Conservation (phyloP, 352 stramenopile species). For the Globisporangium cystogenes region DNA sequence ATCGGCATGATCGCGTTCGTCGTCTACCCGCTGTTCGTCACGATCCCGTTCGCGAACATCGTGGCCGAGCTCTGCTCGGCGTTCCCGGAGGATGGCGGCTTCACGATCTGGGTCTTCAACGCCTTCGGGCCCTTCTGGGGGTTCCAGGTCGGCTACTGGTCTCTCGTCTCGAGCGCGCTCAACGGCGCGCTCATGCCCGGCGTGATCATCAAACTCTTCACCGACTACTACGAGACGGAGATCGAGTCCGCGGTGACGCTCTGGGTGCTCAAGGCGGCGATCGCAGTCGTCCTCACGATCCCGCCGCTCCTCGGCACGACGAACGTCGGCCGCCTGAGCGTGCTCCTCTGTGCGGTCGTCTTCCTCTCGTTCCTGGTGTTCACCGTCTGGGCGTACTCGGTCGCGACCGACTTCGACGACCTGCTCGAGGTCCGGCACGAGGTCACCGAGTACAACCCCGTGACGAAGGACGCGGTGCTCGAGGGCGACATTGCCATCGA, state of each 20-base stretch:
- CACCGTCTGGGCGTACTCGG: too few species aligned
- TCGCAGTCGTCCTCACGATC: too few species aligned
- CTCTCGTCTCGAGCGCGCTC: constrained; percentile 74
- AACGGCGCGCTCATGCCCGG: constrained; percentile 50
- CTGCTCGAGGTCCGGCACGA: neutral
- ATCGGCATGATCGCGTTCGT: constrained; percentile 43
- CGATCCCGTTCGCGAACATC: constrained; percentile 84
- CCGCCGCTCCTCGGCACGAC: too few species aligned
- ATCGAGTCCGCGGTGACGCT: neutral
- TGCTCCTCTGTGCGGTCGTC: too few species aligned
- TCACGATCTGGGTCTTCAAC: constrained; percentile 85
- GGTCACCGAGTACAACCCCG: neutral
- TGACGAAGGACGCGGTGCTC: neutral
- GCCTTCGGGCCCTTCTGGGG: constrained; percentile 85
- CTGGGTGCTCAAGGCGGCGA: too few species aligned
- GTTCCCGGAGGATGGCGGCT: constrained; percentile 80
- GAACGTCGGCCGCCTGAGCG: too few species aligned
- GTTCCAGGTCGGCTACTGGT: constrained; percentile 65
- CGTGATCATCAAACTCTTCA: constrained; percentile 13
- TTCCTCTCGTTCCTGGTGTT: too few species aligned
- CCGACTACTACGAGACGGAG: constrained; percentile 1
- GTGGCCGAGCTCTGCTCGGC: constrained; percentile 87
- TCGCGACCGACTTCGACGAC: too few species aligned
- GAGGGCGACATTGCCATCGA: constrained; percentile 19
- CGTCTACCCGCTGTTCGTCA: constrained; percentile 88